Evolutionary conservation across 2,329 filamentous ascomycete genomes (phyloP), one percentile per base, ranked within the genome.

Genomic region (Penicillium sp.): DNA sequence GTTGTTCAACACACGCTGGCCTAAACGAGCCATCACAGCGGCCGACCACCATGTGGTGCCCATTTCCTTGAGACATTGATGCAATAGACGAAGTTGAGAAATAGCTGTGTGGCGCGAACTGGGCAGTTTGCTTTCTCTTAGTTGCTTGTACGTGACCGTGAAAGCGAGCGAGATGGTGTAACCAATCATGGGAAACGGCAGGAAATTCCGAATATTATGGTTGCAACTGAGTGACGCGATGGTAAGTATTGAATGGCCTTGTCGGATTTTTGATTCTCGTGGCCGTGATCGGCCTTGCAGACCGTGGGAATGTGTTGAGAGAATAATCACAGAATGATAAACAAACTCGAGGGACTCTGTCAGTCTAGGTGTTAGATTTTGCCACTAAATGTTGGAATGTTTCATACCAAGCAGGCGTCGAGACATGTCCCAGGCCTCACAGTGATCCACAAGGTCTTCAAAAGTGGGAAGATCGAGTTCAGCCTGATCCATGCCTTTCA

Each of bases 111-210:
- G 10, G 34, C 56, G 57, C 0, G 52, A 50, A 32, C 55, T 61
- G 7, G 42, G 51, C 7, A 61, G 45, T 34, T 55, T 53, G 27
- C 52, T 58, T n/a, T 50, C 39, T 41, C 59, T 53, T 16, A 52
- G 39, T 4, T 58, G 59, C 35, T 60, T 63, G 45, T 61, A 63
- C 0, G 60, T 50, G 6, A 63, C 46, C 4, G 57, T 60, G 37
- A 61, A 61, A 5, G 29, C 57, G 5, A 63, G 46, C 1, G 60
- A 60, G 35, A 63, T 45, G 16, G 55, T 46, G 53, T 62, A 61
- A 23, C 59, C 31, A n/a, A 60, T 27, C 25, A 60, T 50, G 8
- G 59, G 59, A n/a, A 62, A 23, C 12, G 60, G 60, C 9, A 46
- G 18, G 0, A 58, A 40, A 4, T 58, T 23, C 13, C 29, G 25